phyloP scores from a whole-genome alignment of 192 early-diverging fungal genomes.

The Umbelopsis sp. region DNA sequence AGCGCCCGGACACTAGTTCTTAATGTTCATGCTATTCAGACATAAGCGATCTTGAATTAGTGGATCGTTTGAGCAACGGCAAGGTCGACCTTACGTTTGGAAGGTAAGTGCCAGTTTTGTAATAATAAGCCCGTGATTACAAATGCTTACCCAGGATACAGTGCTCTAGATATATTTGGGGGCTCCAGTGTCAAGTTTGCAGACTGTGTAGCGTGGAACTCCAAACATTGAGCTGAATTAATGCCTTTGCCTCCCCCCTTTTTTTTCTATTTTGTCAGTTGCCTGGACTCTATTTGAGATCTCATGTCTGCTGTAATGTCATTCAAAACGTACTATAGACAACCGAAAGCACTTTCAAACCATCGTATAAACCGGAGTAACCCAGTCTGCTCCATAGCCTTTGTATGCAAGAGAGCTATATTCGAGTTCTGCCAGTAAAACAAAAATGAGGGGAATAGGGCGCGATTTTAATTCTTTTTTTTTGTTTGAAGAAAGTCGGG shows the following conservation, averaged over 20 bases:
- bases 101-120: constrained; percentile 48
- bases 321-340: no score
- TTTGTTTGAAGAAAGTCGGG: no score
- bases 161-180: constrained; percentile 98
- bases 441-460: no score
- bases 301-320: no score
- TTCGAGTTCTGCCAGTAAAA: no score
- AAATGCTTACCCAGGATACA: constrained; percentile 21
- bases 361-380: no score
- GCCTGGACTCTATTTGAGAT: not conserved
- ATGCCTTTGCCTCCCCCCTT: not conserved
- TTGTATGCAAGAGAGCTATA: no score
- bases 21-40: constrained; percentile 4
- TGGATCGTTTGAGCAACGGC: constrained; percentile 75
- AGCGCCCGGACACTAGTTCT: no score
- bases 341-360: no score
- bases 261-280: not conserved
- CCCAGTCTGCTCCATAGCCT: no score
- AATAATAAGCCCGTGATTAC: no score
- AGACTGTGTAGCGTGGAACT: constrained; percentile 82
- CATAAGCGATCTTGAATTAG: constrained; percentile 76
- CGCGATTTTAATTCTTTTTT: no score
- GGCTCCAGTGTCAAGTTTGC: constrained; percentile 78
- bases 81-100: constrained; percentile 94
- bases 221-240: constrained; percentile 7